A percentile compares a stretch with the other conserved stretches of the same genome.
These are phyloP conservation scores for Cutaneotrichosporon mucoides DNA, from an alignment of 1,284 basidiomycete species.

Conservation along the genomic window DNA sequence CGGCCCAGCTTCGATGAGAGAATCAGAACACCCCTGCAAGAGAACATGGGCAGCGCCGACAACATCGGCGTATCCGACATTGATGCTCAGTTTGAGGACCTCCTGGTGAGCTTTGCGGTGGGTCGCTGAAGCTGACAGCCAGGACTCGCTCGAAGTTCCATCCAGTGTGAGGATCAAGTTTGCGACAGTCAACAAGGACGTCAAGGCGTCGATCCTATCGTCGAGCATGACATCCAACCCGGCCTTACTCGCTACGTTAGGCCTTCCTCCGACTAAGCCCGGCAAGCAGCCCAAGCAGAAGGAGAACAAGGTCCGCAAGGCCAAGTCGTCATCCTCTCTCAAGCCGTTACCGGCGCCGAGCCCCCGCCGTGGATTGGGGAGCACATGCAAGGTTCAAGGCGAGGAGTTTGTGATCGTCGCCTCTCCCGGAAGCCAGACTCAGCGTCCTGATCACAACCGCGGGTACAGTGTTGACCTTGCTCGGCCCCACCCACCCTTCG, in stretches of 20 bases:
- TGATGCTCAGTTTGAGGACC: constrained; percentile 37
- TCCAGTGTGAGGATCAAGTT: constrained; percentile 42
- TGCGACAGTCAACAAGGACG: constrained; percentile 34
- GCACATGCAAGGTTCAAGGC: constrained; percentile 1
- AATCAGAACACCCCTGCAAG: constrained; percentile 19
- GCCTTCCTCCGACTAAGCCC: constrained; percentile 20
- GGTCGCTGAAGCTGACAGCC: not conserved
- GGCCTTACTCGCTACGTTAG: constrained; percentile 36
- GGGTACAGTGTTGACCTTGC: constrained; percentile 5
- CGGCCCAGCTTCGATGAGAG: constrained; percentile 10
- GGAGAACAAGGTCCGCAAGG: constrained; percentile 37
- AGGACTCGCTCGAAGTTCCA: constrained; percentile 44
- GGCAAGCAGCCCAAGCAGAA: constrained; percentile 23
- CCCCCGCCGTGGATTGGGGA: constrained; percentile 19
- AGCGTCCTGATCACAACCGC: not conserved
- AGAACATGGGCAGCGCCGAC: not conserved
- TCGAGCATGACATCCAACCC: constrained; percentile 39
- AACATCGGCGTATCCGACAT: constrained; percentile 22
- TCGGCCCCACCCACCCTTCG: not conserved
- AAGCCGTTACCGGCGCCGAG: constrained; percentile 4
- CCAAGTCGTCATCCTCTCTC: constrained; percentile 33
- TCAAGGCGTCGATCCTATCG: constrained; percentile 41
- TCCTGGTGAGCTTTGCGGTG: constrained; percentile 29
- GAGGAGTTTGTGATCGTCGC: constrained; percentile 41
- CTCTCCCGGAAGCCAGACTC: constrained; percentile 19